Base-by-base conservation (phyloP, 345 rosid species). In the Linum trigynum region DNA sequence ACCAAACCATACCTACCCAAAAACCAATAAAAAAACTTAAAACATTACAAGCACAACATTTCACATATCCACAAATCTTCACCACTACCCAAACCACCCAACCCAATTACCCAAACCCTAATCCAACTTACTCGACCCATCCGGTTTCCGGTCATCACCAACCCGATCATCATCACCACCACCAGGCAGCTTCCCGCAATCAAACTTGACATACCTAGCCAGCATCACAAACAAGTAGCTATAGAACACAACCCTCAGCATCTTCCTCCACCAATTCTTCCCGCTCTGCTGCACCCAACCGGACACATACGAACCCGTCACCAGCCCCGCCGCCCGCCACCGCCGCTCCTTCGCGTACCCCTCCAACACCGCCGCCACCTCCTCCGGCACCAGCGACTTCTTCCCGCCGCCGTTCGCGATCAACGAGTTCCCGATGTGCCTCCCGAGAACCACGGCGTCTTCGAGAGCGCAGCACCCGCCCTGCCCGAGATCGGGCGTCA, bases 391-490 rank as follows among this genome's bases (percentile, higher is more conserved):
- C 38, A 57, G 12, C 61, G 36, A 17, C 10, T 57, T 57, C 37
- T 23, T 23, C 32, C 32, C 32, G 32, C 32, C 32, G 32, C 61
- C 61, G 6, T 48, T 48, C 14, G 3, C 14, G 5, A 17, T 17
- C 32, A 57, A 57, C 7, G 61, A 57, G 8, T 57, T 57, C 38
- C 61, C 61, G 23, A 57, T 57, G 32, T 57, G 61, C 61, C 61
- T 57, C 61, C 61, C 61, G 2, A 57, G 9, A 17, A 57, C 35
- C 35, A 57, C 61, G 8, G 61, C 61, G 23, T 57, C 61, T 23
- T 57, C 61, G 1, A 57, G 61, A 10, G 61, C 61, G 23, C 61
- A 57, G 12, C 61, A 57, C 61, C 61, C 61, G 38, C 61, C 61
- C 7, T 57, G 61, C 4, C 9, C 61, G 7, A 57, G 38, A 37